Percentiles rank a stretch among this genome's conserved stretches.
phyloP scores from a whole-genome alignment of 305 asterid species.

The Fraxinus dipetala region DNA sequence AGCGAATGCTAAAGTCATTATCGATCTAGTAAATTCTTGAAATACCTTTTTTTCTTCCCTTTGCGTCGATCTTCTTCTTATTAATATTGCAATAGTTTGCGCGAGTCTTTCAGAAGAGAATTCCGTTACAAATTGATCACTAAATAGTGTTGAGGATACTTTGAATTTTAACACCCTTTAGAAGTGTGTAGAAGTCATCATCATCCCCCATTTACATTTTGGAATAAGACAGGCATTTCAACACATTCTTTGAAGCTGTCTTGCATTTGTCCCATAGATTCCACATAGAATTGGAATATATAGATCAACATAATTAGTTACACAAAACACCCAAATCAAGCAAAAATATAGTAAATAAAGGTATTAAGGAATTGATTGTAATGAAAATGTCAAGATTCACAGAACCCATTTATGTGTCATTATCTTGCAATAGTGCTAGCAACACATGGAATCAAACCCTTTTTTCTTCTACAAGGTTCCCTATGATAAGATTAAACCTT shows the following conservation, averaged over 20 bases:
- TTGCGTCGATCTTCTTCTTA: neutral
- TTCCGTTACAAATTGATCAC: neutral
- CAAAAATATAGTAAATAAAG: conserved; percentile 19
- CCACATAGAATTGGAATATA: conserved; percentile 26
- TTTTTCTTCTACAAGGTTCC: conserved; percentile 34
- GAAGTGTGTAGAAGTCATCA: conserved; percentile 1
- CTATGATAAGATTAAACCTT: conserved; percentile 29
- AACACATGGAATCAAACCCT: conserved; percentile 32
- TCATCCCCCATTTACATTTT: neutral
- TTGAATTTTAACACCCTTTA: neutral
- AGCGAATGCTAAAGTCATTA: neutral
- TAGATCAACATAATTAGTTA: conserved; percentile 1
- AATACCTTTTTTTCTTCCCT: neutral
- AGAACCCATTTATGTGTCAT: neutral
- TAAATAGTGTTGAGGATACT: neutral
- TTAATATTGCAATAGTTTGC: neutral
- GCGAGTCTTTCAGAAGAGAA: neutral
- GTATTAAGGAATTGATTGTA: neutral
- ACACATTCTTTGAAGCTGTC: conserved; percentile 23
- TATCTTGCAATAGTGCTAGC: conserved; percentile 7
- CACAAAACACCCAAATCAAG: neutral
- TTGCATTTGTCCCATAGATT: conserved; percentile 24
- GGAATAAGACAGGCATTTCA: conserved; percentile 20
- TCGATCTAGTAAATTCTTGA: neutral
- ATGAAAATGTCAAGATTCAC: conserved; percentile 8